phyloP scores from a whole-genome alignment of 2,329 filamentous ascomycete genomes.

The Neofusicoccum ribis region DNA sequence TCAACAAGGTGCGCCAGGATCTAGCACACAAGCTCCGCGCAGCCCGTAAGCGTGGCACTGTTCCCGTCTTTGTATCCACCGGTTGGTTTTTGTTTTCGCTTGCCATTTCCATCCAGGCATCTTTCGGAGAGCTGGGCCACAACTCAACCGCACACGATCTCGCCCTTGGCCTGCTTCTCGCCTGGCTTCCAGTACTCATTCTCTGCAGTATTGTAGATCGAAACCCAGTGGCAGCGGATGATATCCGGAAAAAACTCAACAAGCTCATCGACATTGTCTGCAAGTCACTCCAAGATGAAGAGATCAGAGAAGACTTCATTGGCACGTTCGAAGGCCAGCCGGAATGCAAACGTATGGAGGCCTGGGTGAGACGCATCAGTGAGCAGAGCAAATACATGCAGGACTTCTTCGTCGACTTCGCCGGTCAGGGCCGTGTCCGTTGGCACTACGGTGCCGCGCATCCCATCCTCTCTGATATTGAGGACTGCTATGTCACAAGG shows the following conservation, averaged over 20 bases:
- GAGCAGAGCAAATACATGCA: slow-evolving; percentile 26
- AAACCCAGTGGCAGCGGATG: slow-evolving; percentile 45
- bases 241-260: slow-evolving; percentile 42
- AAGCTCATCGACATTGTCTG: slow-evolving; percentile 40
- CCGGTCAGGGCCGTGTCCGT: slow-evolving; percentile 33
- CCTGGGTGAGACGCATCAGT: slow-evolving; percentile 30
- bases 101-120: slow-evolving; percentile 38
- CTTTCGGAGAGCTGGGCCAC: slow-evolving; percentile 38
- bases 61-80: slow-evolving; percentile 44
- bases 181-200: slow-evolving; percentile 50
- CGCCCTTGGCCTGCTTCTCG: slow-evolving; percentile 45
- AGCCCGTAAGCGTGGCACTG: slow-evolving; percentile 42
- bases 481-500: slow-evolving; percentile 40
- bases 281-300: slow-evolving; percentile 31
- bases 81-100: slow-evolving; percentile 46
- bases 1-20: slow-evolving; percentile 36
- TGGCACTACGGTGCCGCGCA: slow-evolving; percentile 47
- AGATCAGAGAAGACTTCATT: slow-evolving; percentile 31
- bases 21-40: slow-evolving; percentile 44
- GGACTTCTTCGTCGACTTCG: slow-evolving; percentile 43
- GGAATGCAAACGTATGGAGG: slow-evolving; percentile 27
- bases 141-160: slow-evolving; percentile 48
- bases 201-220: slow-evolving; percentile 48
- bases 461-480: slow-evolving; percentile 45
- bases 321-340: slow-evolving; percentile 28